A percentile compares a stretch with the other conserved stretches of the same genome.
Conservation (phyloP, 139 green algal genomes). For the Chlamydomonas urium region DNA sequence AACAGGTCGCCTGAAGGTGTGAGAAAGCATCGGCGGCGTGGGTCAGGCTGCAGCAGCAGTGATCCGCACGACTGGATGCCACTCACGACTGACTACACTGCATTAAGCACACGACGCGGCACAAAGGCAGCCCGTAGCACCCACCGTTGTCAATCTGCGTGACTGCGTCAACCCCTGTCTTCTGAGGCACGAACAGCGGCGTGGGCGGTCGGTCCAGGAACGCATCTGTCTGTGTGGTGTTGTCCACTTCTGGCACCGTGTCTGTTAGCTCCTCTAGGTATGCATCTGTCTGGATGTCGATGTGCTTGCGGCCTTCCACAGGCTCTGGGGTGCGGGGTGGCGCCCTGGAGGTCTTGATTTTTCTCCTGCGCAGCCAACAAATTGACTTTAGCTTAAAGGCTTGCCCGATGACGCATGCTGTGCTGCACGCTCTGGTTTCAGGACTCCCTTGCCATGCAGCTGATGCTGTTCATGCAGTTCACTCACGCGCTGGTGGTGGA, state of each 20-base stretch:
- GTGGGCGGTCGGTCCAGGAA: slow-evolving; percentile 79
- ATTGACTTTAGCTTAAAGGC: background rate
- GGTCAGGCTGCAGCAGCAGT: slow-evolving; percentile 1
- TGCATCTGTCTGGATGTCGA: slow-evolving; percentile 80
- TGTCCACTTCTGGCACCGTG: slow-evolving; percentile 67
- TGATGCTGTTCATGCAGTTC: slow-evolving; percentile 1
- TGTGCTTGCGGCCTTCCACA: slow-evolving; percentile 73
- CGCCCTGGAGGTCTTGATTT: background rate
- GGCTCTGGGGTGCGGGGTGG: slow-evolving; percentile 59
- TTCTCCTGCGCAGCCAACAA: background rate
- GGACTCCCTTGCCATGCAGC: background rate
- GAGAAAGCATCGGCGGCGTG: too few relatives aligned
- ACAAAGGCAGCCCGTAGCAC: too few relatives aligned
- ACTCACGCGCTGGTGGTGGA: too few relatives aligned
- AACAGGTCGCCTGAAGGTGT: slow-evolving; percentile 70
- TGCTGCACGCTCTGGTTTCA: background rate
- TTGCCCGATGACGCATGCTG: background rate
- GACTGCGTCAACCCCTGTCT: slow-evolving; percentile 67
- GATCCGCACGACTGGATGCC: too few relatives aligned
- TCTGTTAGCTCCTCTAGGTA: slow-evolving; percentile 84
- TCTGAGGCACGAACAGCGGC: slow-evolving; percentile 75
- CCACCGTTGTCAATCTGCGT: slow-evolving; percentile 78
- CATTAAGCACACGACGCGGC: too few relatives aligned
- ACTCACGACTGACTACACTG: too few relatives aligned
- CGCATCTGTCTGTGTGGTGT: slow-evolving; percentile 73